A percentile compares a stretch with the other conserved stretches of the same genome.
Conservation (phyloP, 768 basidiomycete species). For the Tylopilus rubrobrunneus region DNA sequence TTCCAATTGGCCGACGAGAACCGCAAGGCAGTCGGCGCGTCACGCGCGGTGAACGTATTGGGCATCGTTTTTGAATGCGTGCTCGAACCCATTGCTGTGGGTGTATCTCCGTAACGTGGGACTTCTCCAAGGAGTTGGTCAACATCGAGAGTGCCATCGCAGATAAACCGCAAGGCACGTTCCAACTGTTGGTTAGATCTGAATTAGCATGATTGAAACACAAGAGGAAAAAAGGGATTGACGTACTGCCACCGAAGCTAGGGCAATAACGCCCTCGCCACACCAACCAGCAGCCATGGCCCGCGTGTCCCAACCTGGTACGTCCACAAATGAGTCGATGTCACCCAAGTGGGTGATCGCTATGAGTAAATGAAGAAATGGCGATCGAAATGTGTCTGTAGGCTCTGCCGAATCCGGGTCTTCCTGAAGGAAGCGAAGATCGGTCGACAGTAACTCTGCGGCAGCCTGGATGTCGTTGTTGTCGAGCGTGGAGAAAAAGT, state of each 20-base stretch:
- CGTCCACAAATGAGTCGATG: background rate
- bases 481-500: constrained; percentile 3
- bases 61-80: background rate
- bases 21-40: background rate
- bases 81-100: background rate
- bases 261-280: constrained; percentile 4
- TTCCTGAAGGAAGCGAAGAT: background rate
- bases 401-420: constrained; percentile 3
- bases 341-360: background rate
- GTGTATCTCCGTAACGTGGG: background rate
- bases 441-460: background rate
- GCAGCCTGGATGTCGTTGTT: background rate
- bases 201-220: background rate
- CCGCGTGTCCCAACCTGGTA: background rate
- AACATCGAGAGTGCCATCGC: background rate
- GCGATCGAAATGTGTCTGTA: background rate
- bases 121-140: background rate
- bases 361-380: background rate
- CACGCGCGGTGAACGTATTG: background rate
- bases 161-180: background rate
- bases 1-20: constrained; percentile 3
- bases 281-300: background rate
- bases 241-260: constrained; percentile 4
- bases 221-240: background rate
- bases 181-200: background rate